These are phyloP conservation scores for Lodderomyces parapsilosis DNA, from an alignment of 1,139 yeast genomes.

Conservation along the genomic window DNA sequence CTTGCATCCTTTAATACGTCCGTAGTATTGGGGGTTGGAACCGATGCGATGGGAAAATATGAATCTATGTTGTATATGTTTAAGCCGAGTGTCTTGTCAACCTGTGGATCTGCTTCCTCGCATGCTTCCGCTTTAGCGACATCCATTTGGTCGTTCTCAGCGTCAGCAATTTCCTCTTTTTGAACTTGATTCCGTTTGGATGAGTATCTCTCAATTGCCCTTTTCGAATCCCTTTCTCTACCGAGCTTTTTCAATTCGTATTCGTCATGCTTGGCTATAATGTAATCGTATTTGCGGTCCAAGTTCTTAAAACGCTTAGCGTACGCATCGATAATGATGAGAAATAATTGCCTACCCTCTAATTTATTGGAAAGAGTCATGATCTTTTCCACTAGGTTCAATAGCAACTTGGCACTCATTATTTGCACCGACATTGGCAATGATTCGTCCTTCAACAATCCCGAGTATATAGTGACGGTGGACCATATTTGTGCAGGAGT, in stretches of 20 bases:
- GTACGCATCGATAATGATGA: conserved; percentile 83
- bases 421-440: conserved; percentile 90
- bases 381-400: conserved; percentile 86
- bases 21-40: conserved; percentile 41
- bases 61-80: conserved; percentile 42
- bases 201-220: conserved; percentile 42
- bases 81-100: conserved; percentile 15
- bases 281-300: conserved; percentile 68
- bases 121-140: conserved; percentile 16
- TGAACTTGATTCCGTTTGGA: conserved; percentile 18
- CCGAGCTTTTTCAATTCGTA: conserved; percentile 44
- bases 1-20: conserved; percentile 87
- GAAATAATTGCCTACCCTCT: conserved; percentile 81
- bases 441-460: conserved; percentile 75
- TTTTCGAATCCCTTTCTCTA: conserved; percentile 45
- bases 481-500: conserved; percentile 85
- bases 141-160: conserved; percentile 18
- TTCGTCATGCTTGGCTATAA: conserved; percentile 60
- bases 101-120: conserved; percentile 7
- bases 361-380: conserved; percentile 78
- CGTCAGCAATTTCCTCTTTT: conserved; percentile 9
- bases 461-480: conserved; percentile 81
- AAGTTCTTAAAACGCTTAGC: conserved; percentile 78
- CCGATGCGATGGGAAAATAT: conserved; percentile 37
- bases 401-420: conserved; percentile 89